A percentile compares a stretch with the other conserved stretches of the same genome.
phyloP scores from a whole-genome alignment of 306 rosid species.

The Boehmeria nivea region DNA sequence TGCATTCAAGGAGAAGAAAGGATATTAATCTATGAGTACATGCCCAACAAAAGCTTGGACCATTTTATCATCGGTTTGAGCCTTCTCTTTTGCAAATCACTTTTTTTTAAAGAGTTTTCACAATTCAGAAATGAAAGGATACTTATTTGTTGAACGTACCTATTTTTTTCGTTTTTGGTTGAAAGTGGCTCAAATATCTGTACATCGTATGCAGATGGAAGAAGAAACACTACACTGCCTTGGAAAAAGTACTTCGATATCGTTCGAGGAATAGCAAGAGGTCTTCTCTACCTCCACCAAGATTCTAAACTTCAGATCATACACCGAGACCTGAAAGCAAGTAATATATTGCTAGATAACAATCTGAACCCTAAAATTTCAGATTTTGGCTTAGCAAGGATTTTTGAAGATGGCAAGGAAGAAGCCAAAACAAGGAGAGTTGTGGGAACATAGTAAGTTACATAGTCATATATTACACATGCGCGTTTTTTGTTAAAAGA shows the following conservation, averaged over 20 bases:
- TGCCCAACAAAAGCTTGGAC: too few species aligned
- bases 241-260: slow-evolving; percentile 6
- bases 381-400: slow-evolving; percentile 16
- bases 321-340: slow-evolving; percentile 14
- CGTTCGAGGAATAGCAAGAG: slow-evolving; percentile 12
- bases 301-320: slow-evolving; percentile 21
- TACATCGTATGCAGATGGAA: slow-evolving; percentile 8
- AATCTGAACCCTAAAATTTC: slow-evolving; percentile 15
- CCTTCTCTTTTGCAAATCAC: neutral
- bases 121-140: too few species aligned
- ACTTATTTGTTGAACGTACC: too few species aligned
- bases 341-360: slow-evolving; percentile 13
- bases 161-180: too few species aligned
- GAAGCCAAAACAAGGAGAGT: slow-evolving; percentile 11
- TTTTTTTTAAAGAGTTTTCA: too few species aligned
- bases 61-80: too few species aligned
- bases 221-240: neutral
- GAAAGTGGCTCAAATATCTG: neutral
- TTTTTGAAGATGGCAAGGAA: slow-evolving; percentile 4
- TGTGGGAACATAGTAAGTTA: slow-evolving; percentile 15
- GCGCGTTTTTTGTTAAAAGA: too few species aligned
- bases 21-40: too few species aligned
- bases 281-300: slow-evolving; percentile 13
- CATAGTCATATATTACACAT: too few species aligned
- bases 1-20: too few species aligned